Conservation (phyloP, 2,329 filamentous ascomycete genomes). For the Colletotrichum tabaci region DNA sequence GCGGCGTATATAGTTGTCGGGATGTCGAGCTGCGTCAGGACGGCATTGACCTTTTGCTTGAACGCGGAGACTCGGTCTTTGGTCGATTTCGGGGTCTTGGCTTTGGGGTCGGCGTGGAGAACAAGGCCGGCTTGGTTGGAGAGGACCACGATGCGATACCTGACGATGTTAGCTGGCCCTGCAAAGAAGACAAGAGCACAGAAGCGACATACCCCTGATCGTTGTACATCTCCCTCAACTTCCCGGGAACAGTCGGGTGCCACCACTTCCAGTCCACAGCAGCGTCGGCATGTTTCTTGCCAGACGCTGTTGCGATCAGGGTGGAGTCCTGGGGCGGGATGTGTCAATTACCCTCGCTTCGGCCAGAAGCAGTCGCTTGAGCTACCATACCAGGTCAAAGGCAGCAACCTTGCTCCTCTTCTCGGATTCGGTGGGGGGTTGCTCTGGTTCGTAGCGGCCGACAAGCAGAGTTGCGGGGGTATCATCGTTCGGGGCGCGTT, state of each 20-base stretch:
- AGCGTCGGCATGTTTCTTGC: conserved; percentile 81
- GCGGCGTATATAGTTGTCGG: conserved; percentile 89
- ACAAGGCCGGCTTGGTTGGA: conserved; percentile 92
- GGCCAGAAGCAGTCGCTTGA: background rate
- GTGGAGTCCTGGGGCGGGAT: conserved; percentile 80
- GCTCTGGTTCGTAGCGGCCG: conserved; percentile 75
- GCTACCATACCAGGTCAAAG: conserved; percentile 74
- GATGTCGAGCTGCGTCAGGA: conserved; percentile 81
- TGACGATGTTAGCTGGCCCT: conserved; percentile 50
- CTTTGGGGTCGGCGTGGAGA: conserved; percentile 80
- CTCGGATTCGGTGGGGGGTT: conserved; percentile 47
- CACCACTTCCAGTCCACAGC: conserved; percentile 96
- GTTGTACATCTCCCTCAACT: conserved; percentile 75
- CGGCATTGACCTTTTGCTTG: conserved; percentile 81
- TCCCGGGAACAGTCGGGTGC: conserved; percentile 78
- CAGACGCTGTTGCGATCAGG: conserved; percentile 83
- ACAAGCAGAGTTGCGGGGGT: conserved; percentile 76
- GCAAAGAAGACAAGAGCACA: background rate
- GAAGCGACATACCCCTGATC: conserved; percentile 71
- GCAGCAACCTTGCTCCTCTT: conserved; percentile 75
- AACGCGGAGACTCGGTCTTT: conserved; percentile 82
- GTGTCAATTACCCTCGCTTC: conserved; percentile 20
- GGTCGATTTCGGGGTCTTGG: conserved; percentile 68
- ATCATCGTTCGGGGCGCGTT: conserved; percentile 69
- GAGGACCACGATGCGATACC: conserved; percentile 83